These are phyloP conservation scores for Yamadazyma diospyri DNA, from an alignment of 1,139 yeast genomes.

Conservation along the genomic window DNA sequence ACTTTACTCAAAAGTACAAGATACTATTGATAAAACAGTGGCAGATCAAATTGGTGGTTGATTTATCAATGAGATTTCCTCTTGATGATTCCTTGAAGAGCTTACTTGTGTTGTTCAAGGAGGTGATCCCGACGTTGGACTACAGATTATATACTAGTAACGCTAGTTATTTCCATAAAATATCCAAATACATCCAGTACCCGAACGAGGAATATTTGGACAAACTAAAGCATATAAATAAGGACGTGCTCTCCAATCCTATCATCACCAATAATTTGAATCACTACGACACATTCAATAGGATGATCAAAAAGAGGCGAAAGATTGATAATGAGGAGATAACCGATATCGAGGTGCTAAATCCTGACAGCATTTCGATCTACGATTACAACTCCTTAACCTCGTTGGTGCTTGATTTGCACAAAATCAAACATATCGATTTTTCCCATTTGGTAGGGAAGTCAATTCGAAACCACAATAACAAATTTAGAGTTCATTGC, in stretches of 20 bases:
- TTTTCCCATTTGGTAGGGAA: slow-evolving; percentile 5
- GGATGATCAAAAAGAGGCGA: slow-evolving; percentile 12
- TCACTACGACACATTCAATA: slow-evolving; percentile 16
- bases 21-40: slow-evolving; percentile 23
- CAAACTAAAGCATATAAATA: slow-evolving; percentile 9
- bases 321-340: slow-evolving; percentile 6
- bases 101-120: slow-evolving; percentile 22
- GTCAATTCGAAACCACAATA: slow-evolving; percentile 7
- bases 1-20: slow-evolving; percentile 10
- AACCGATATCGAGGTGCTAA: slow-evolving; percentile 14
- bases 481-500: slow-evolving; percentile 7
- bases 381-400: slow-evolving; percentile 18
- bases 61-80: slow-evolving; percentile 32
- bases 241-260: neutral
- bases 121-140: slow-evolving; percentile 23
- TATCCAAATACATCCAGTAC: slow-evolving; percentile 11
- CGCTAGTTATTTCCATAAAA: neutral
- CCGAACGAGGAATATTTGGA: slow-evolving; percentile 16
- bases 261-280: slow-evolving; percentile 9
- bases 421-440: slow-evolving; percentile 15
- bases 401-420: slow-evolving; percentile 17
- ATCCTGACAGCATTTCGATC: slow-evolving; percentile 14
- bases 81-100: slow-evolving; percentile 27
- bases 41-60: slow-evolving; percentile 35
- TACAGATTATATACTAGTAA: slow-evolving; percentile 9